phyloP scores from a whole-genome alignment of 2,329 filamentous ascomycete genomes.

The Fusarium nisikadoi region DNA sequence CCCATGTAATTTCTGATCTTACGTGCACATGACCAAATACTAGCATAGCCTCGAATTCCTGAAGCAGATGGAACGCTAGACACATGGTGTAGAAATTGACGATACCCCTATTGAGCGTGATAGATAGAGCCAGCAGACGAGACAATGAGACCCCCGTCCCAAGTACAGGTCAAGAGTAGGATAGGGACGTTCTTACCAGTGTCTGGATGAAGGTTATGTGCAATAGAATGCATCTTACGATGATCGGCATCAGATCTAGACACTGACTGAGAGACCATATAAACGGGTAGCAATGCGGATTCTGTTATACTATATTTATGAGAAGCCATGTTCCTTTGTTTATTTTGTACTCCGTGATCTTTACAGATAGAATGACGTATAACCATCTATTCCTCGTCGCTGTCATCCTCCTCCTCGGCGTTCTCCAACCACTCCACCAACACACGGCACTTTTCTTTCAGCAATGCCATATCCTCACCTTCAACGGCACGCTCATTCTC shows the following conservation, averaged over 20 bases:
- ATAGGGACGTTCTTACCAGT: not conserved
- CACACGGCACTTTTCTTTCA: constrained; percentile 78
- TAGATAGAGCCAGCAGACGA: not conserved
- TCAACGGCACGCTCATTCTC: constrained; percentile 74
- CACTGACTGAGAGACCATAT: not conserved
- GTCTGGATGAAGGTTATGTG: not conserved
- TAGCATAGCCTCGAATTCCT: too few species aligned
- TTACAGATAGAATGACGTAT: constrained; percentile 4
- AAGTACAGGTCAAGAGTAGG: not conserved
- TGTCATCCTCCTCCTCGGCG: constrained; percentile 77
- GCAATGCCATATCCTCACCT: constrained; percentile 73
- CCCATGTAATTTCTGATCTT: not conserved
- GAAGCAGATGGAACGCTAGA: not conserved
- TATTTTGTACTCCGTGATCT: constrained; percentile 31
- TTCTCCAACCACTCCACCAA: constrained; percentile 88
- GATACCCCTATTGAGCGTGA: not conserved
- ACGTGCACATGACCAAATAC: not conserved
- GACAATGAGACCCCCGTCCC: too few species aligned
- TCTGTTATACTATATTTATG: not conserved
- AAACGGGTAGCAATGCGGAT: not conserved
- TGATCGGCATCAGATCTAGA: not conserved
- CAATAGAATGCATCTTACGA: not conserved
- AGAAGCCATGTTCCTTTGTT: constrained; percentile 11
- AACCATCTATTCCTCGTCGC: constrained; percentile 49
- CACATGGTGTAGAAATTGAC: not conserved